Base-by-base conservation (phyloP, 1,284 basidiomycete genomes). In the Naganishia sp. region DNA sequence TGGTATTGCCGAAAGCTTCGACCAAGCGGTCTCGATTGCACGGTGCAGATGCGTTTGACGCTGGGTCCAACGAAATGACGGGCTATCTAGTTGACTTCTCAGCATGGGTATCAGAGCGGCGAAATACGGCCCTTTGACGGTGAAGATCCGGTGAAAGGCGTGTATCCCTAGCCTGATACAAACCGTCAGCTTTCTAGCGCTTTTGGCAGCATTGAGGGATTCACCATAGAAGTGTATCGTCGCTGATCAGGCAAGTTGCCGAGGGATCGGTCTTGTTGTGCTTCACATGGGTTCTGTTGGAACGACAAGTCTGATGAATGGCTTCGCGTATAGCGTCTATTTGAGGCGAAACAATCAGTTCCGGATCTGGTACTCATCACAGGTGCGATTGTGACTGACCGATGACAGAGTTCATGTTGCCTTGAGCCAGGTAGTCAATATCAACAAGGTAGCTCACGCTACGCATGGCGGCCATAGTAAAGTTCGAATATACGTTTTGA, bases 401-500 rank as follows among this genome's bases (percentile, higher is more conserved):
- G 11, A 51, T 50, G 0, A 61, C 35, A 35, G 39, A 41, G n/a
- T 42, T 25, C 39, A 41, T 32, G 21, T 51, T 61, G 15, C 58
- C 58, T 42, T 61, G 58, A n/a, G 58, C 58, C 13, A 61, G 13
- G 43, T 61, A 61, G 25, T 57, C 56, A 21, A 68, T 28, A 21
- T 65, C 46, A 17, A 35, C n/a, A 13, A 95, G 81, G 76, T 96
- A 97, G 58, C 86, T 84, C 60, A 90, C 86, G 83, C 94, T 89
- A 80, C 94, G 97, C 83, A 94, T 88, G 0, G 91, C 91, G 1
- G 87, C 84, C 28, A 95, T 77, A n/a, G 91, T 79, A 73, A 94
- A 90, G 72, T 88, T 90, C 76, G 94, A 87, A 75, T 93, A 94
- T 10, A 96, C 82, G 76, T 97, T 99, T 43, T 86, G 76, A 76